Percentiles rank a stretch among this genome's conserved stretches.
Conservation (phyloP, 2,329 filamentous ascomycete species). For the Fusarium dimerum region DNA sequence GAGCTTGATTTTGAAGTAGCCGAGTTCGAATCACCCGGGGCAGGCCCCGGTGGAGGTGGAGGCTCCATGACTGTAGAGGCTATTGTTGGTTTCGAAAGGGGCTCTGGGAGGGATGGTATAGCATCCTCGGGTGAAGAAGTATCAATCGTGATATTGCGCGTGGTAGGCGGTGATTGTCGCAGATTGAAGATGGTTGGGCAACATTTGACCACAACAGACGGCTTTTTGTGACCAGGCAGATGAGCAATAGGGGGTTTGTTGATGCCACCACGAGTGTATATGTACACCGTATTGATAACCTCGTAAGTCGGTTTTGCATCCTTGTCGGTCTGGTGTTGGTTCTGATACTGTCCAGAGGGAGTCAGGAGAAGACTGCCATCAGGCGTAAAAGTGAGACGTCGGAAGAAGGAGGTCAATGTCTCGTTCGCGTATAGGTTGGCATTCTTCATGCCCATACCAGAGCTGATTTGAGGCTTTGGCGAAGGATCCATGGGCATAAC, state of each 20-base stretch:
- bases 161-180: constrained; percentile 66
- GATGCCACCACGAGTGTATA: constrained; percentile 93
- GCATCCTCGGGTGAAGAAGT: constrained; percentile 85
- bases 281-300: constrained; percentile 95
- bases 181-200: constrained; percentile 87
- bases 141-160: constrained; percentile 91
- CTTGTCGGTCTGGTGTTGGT: constrained; percentile 64
- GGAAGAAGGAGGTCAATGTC: constrained; percentile 95
- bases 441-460: constrained; percentile 71
- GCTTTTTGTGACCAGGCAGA: constrained; percentile 96
- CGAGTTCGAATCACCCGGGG: constrained; percentile 52
- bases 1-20: constrained; percentile 30
- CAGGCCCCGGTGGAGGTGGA: constrained; percentile 61
- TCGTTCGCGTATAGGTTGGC: constrained; percentile 94
- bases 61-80: constrained; percentile 76
- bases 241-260: constrained; percentile 96
- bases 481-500: constrained; percentile 93
- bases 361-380: constrained; percentile 94
- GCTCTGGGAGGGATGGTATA: constrained; percentile 82
- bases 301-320: constrained; percentile 79
- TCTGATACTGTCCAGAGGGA: constrained; percentile 93
- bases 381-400: constrained; percentile 88
- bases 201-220: constrained; percentile 92
- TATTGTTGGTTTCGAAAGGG: constrained; percentile 64
- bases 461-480: constrained; percentile 65